phyloP scores from a whole-genome alignment of 2,329 filamentous ascomycete genomes.

The Colletotrichum eleusines region DNA sequence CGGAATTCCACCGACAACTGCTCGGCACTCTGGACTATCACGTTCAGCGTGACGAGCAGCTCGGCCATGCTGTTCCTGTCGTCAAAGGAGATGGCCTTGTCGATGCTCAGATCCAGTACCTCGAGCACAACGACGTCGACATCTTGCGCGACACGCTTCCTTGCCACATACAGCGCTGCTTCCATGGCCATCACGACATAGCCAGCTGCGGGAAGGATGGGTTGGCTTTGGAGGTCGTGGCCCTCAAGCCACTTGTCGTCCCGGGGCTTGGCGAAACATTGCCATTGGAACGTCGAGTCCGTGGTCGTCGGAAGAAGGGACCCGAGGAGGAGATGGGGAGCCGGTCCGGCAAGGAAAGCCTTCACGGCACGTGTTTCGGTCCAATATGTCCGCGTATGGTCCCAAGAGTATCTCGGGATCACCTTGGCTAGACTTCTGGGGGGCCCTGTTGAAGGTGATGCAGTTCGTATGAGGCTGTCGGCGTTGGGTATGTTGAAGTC shows the following conservation, averaged over 20 bases:
- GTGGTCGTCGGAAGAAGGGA: not conserved
- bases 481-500: constrained; percentile 12
- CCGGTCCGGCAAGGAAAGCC: constrained; percentile 45
- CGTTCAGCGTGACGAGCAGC: constrained; percentile 9
- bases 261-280: constrained; percentile 43
- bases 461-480: constrained; percentile 7
- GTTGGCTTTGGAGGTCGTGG: constrained; percentile 59
- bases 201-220: constrained; percentile 54
- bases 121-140: constrained; percentile 7
- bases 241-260: constrained; percentile 60
- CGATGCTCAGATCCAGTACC: constrained; percentile 8
- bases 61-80: constrained; percentile 7
- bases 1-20: not conserved
- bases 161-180: constrained; percentile 6
- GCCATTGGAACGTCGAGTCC: constrained; percentile 20
- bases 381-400: constrained; percentile 30
- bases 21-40: not conserved
- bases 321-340: constrained; percentile 40
- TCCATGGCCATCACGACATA: constrained; percentile 53
- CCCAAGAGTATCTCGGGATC: constrained; percentile 48
- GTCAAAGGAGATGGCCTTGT: constrained; percentile 8
- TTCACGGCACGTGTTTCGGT: constrained; percentile 19
- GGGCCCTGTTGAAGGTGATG: not conserved
- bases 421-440: constrained; percentile 28
- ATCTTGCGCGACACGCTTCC: constrained; percentile 49